These are phyloP conservation scores for Dictyophora rubrovolvata DNA, from an alignment of 768 basidiomycete species.

Conservation along the genomic window DNA sequence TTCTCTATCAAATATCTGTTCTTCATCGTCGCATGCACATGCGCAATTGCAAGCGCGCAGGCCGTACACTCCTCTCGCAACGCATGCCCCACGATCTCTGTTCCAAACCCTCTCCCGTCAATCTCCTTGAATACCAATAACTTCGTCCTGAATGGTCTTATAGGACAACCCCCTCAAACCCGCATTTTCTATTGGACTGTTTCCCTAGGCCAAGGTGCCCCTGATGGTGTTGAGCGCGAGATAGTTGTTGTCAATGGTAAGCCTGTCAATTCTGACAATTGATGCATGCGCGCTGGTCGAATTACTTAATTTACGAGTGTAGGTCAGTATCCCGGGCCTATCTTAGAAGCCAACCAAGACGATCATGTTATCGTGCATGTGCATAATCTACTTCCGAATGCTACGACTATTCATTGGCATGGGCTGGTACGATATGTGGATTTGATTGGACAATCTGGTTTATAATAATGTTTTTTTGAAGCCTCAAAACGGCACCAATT, in stretches of 20 bases:
- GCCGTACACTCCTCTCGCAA: no score
- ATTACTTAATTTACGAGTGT: not conserved
- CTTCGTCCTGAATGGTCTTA: not conserved
- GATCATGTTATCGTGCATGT: slow-evolving; percentile 28
- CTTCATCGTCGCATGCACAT: no score
- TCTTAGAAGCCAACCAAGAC: slow-evolving; percentile 27
- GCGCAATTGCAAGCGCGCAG: no score
- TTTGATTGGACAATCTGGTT: not conserved
- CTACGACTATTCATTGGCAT: slow-evolving; percentile 29
- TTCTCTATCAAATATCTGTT: no score
- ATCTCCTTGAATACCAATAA: not conserved
- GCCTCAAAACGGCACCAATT: slow-evolving; percentile 35
- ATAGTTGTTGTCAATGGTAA: slow-evolving; percentile 41
- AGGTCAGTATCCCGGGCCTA: slow-evolving; percentile 27
- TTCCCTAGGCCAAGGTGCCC: slow-evolving; percentile 25
- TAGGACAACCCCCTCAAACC: slow-evolving; percentile 23
- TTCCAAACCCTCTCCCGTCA: not conserved
- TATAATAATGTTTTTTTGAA: slow-evolving; percentile 14
- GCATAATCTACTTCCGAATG: slow-evolving; percentile 23
- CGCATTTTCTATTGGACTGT: slow-evolving; percentile 34
- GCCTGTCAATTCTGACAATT: not conserved
- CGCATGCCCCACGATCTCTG: no score
- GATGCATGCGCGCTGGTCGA: not conserved
- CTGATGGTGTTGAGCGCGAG: slow-evolving; percentile 29
- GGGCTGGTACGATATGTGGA: slow-evolving; percentile 17